Base-by-base conservation (phyloP, 1,284 basidiomycete species). In the Phenoliferia sp. region DNA sequence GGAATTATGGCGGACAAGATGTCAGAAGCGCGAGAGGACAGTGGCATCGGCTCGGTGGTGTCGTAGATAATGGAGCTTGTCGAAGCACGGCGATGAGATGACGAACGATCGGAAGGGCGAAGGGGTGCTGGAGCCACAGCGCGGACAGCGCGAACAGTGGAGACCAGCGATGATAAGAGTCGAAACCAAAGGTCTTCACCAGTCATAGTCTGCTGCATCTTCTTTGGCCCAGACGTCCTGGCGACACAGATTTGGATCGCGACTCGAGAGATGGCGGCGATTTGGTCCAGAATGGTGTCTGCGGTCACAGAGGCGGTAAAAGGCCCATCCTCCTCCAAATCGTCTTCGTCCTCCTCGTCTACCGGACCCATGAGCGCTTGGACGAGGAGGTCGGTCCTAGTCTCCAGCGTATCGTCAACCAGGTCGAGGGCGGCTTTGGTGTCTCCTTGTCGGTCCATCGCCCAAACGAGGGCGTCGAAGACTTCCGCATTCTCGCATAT, bases 141-240 rank as follows among this genome's bases (percentile, higher is more conserved):
- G 1, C 88, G 86, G 16, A 92, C 80, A 2, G 81, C 82, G 74
- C 95, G 92, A 3, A 94, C 87, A 55, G 86, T 85, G 64, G 87
- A 85, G 63, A 95, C 88, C 74, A 94, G 87, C 69, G 88, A 87
- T 72, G 86, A 87, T 35, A 97, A 83, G 0, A 96, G 82, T 68
- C 86, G 85, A 78, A 92, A 94, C 94, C 94, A 98, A 73, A 94
- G 85, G 73, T 96, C 91, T 76, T 94, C 92, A 19, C 88, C 81
- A 2, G 87, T 83, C 16, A 86, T 79, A n/a, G n/a, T n/a, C 10
- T 65, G 62, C 33, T 58, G 36, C 3, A 61, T 55, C 1, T 63
- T 59, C 4, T 55, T 54, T 17, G 50, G 22, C 3, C 52, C 56
- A 1, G 44, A 63, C 2, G 74, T 67, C n/a, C 71, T 62, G 19